Base-by-base conservation (phyloP, 1,284 basidiomycete genomes). In the Trametes sp. region DNA sequence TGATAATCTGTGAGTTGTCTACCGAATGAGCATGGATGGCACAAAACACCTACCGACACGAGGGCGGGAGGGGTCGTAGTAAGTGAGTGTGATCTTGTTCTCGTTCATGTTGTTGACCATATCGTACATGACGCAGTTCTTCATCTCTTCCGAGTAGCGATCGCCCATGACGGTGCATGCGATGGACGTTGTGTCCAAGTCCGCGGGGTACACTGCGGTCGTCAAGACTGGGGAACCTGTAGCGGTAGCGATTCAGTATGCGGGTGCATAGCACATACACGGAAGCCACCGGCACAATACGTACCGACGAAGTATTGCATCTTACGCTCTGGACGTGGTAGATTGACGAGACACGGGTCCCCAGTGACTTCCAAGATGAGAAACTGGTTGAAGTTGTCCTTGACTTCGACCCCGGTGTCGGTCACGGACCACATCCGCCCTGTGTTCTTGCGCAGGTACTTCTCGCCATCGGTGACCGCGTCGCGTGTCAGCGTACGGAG, bases 341-440 rank as follows among this genome's bases (percentile, higher is more conserved):
- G 1, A 80, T 83, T 49, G 4, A 53, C 62, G 11, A 63, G 50
- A 10, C 11, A 23, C 26, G 14, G 23, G 79, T 86, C 77, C 10
- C 74, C 68, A 0, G 83, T 86, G 4, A 78, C 75, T 58, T 88
- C 86, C 5, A 85, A 73, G 54, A 87, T 83, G 9, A 87, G 75
- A 3, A 87, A 77, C 65, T 87, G 85, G 1, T 81, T 76, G 62
- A 85, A 87, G 65, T 85, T 85, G 70, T 87, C 84, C 45, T 76
- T 65, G 9, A 86, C 66, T 21, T 72, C 64, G 0, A 79, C 67
- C 8, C 81, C 80, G n/a, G 70, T 73, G 36, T 78, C 74, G 1
- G 84, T 86, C n/a, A 80, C 72, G 1, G 85, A 87, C 41, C 77
- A 65, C 45, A 83, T 74, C 23, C 71, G 68, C 21, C 80, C 76